These are phyloP conservation scores for Capronia americana DNA, from an alignment of 2,329 filamentous ascomycete species.

Conservation along the genomic window DNA sequence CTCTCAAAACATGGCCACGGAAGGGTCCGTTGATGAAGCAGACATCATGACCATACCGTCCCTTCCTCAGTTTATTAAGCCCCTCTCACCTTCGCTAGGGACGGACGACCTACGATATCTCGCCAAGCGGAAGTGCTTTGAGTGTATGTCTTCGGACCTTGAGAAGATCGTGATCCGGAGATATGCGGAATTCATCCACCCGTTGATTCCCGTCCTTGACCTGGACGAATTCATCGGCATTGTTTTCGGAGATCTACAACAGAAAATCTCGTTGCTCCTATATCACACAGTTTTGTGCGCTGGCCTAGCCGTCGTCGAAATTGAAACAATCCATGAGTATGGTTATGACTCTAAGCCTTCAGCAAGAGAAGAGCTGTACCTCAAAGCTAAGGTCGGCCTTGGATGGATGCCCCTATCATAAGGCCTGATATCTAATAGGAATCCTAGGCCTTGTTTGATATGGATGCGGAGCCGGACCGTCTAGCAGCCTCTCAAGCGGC, in stretches of 20 bases:
- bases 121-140: slow-evolving; percentile 8
- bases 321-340: slow-evolving; percentile 13
- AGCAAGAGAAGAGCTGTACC: slow-evolving; percentile 18
- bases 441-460: slow-evolving; percentile 21
- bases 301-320: slow-evolving; percentile 23
- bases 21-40: not conserved
- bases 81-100: slow-evolving; percentile 8
- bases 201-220: slow-evolving; percentile 18
- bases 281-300: slow-evolving; percentile 23
- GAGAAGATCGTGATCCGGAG: slow-evolving; percentile 14
- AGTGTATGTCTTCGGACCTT: slow-evolving; percentile 1
- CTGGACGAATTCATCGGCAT: slow-evolving; percentile 13
- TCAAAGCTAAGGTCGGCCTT: slow-evolving; percentile 24
- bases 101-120: slow-evolving; percentile 19
- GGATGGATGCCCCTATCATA: not conserved
- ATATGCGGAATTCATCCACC: slow-evolving; percentile 22
- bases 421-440: not conserved
- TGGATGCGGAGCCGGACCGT: slow-evolving; percentile 21
- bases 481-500: slow-evolving; percentile 20
- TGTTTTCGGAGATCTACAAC: not conserved
- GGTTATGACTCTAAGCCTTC: slow-evolving; percentile 19
- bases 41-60: not conserved
- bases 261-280: slow-evolving; percentile 15
- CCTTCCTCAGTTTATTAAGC: slow-evolving; percentile 24
- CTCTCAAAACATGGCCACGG: not conserved